Base-by-base conservation (phyloP, 2,329 filamentous ascomycete genomes). In the Trichocomaceae sp. region DNA sequence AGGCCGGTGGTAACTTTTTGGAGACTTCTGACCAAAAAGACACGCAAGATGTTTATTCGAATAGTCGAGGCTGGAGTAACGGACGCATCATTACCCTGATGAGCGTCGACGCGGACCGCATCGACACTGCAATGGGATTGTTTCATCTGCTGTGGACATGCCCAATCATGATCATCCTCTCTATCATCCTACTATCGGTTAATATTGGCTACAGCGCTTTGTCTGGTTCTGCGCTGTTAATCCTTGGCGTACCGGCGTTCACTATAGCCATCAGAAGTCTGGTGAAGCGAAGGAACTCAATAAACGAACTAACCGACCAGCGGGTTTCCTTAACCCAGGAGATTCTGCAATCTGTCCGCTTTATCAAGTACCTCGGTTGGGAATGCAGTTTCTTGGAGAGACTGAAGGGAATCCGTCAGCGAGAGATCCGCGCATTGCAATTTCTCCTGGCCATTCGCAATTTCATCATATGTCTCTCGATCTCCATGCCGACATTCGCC, bases 301-400 rank as follows among this genome's bases (percentile, higher is more conserved):
- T 97, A 76, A 97, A 96, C 78, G 91, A 90, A 65, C 83, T 96
- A 57, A 97, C 92, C 1, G 92, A 97, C 67, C 88, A 95, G 72
- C 83, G 92, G 59, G 91, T 97, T 7, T 87, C 87, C 51, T 76
- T 97, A 33, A 96, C 90, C 0, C 91, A 96, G 67, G 92, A 97
- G 67, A 95, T 97, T 50, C 66, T 97, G 13, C 86, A 90, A 62
- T 88, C 90, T 0, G 91, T 96, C 22, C 83, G 91, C 23, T 96
- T 97, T 65, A 92, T 97, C 72, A 97, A 97, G 70, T 96, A 84
- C 70, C 97, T 96, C 67, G 91, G 90, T 7, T 97, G 92, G 92
- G 92, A 97, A 68, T 86, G 81, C 56, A 87, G 88, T 33, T 96
- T 97, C 66, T 75, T 96, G 12, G 79, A 84, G 50, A 84, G 90